Evolutionary conservation across 139 green algal species (phyloP), one percentile per base, ranked within the genome.

Genomic region (Tetradesmus lagerheimii): DNA sequence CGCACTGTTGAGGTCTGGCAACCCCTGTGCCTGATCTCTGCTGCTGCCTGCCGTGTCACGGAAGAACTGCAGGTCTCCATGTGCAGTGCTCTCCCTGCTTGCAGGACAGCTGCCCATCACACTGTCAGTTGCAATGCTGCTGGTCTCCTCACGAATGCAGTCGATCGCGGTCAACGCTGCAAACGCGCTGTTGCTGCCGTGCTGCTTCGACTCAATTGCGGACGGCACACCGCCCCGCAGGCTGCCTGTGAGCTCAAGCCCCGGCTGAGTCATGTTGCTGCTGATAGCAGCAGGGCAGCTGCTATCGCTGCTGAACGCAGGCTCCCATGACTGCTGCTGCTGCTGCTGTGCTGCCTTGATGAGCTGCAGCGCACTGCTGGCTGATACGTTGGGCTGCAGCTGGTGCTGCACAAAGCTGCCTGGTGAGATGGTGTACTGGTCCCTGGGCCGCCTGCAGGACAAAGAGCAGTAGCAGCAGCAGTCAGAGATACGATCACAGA

Each of bases 91-190:
- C 78, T 90, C 86, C 9, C 75, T 35, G 45, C 74, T 84, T 20
- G 75, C 15, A 34, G 64, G 27, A n/a, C 38, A 88, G 35, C 82
- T 87, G 34, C 82, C 82, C 53, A 87, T 87, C 38, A 87, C 53
- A 41, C 38, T 67, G 38, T 88, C 83, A n/a, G 83, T 88, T 15
- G 85, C 85, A 2, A 89, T 47, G 43, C 71, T 84, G 34, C 71
- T 84, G 15, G 43, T 77, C 57, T 90, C 86, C 37, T 91, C 87
- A 11, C 45, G 37, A 31, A 91, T 91, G 88, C 38, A 71, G 43
- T 91, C 80, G 15, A 91, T 91, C 6, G 88, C 88, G n/a, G 80
- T 91, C 43, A 91, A 41, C 37, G 88, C 88, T 12, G 64, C 66
- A 57, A 88, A 83, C 29, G 88, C 88, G 35, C 53, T 88, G 80